Base-by-base conservation (phyloP, 257 asterid species). In the Rhazya stricta region DNA sequence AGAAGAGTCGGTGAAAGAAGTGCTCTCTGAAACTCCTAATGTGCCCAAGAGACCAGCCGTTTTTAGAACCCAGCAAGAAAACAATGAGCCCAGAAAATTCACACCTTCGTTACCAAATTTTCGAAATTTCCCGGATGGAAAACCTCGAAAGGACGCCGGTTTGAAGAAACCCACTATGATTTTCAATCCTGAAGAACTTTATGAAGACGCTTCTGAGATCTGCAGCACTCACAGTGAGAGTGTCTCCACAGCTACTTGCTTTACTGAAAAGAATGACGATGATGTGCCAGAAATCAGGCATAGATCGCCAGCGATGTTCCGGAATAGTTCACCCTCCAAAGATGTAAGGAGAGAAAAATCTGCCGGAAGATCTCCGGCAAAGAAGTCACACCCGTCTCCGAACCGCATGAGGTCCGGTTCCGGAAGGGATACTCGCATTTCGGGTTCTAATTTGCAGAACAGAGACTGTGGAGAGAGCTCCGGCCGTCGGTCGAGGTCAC, bases 1-100 rank as follows among this genome's bases (percentile, higher is more conserved):
- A 16, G 96, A 85, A 46, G 96, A 90, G 70, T 81, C 91, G 0
- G 92, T 92, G 25, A 92, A 92, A 48, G 96, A 92, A 72, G 90
- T 92, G 16, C 87, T 92, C 54, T 84, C 96, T 0, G 97, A 91
- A 77, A 87, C 90, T 58, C 90, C 86, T 53, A 32, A 84, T 0
- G 5, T 71, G 8, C 84, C 88, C 39, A 86, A 67, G 66, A 67
- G 18, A 57, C 83, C 73, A 6, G 39, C 79, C 29, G 30, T 29
- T 15, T 13, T 73, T 48, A 41, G 65, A 51, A 61, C 80, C 76
- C 74, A 71, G 18, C 16, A 37, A 5, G 13, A 81, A 76, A 32
- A 67, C 37, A 39, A 48, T 13, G 76, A 81, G 81, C 79, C 86
- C 81, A 18, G 82, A 78, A 81, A 82, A 60, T 83, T 85, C 29